phyloP scores from a whole-genome alignment of 1,139 yeast species.

The Chernovozyma aurita region DNA sequence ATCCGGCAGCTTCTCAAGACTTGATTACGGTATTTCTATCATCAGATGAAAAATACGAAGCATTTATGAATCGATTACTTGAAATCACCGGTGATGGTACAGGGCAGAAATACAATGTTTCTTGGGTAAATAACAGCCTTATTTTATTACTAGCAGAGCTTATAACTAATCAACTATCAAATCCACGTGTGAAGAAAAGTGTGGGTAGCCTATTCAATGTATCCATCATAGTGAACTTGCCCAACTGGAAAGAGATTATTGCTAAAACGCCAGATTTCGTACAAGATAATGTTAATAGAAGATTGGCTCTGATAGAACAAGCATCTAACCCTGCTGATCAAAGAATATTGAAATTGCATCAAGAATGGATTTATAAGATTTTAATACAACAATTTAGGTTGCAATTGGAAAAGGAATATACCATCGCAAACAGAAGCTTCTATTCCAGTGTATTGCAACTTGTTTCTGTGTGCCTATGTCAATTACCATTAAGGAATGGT shows the following conservation, averaged over 20 bases:
- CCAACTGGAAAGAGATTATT: constrained; percentile 13
- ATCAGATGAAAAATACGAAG: neutral
- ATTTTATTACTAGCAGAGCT: neutral
- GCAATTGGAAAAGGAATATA: neutral
- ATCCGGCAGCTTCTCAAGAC: constrained; percentile 2
- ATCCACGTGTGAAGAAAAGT: constrained; percentile 17
- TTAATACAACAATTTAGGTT: neutral
- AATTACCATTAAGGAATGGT: constrained; percentile 38
- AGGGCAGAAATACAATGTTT: neutral
- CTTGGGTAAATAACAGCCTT: neutral
- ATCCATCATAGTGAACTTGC: constrained; percentile 28
- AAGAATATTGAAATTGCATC: neutral
- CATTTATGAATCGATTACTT: neutral
- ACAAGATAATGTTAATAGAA: neutral
- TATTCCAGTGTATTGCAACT: neutral
- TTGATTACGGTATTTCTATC: neutral
- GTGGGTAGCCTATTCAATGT: constrained; percentile 34
- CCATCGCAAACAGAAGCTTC: neutral
- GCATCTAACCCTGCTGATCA: neutral
- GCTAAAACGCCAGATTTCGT: constrained; percentile 4
- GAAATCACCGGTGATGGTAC: neutral
- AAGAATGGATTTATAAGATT: neutral
- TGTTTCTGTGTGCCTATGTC: constrained; percentile 20
- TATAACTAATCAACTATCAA: constrained; percentile 1
- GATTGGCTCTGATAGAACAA: neutral